phyloP scores from a whole-genome alignment of 768 basidiomycete species.

The Glaciozyma antarctica region DNA sequence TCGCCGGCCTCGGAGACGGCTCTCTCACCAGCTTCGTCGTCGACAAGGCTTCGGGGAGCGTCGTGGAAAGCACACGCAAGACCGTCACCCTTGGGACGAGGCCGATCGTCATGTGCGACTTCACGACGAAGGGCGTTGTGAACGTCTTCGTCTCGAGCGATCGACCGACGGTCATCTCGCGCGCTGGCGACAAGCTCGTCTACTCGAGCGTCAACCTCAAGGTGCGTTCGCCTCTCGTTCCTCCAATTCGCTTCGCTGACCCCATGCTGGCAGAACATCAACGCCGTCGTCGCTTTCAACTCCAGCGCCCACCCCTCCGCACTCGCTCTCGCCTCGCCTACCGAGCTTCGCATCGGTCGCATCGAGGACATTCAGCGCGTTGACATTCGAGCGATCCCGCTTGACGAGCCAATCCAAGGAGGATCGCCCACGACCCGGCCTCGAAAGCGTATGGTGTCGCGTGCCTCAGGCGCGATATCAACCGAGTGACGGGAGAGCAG shows the following conservation, averaged over 20 bases:
- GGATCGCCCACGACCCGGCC: conserved; percentile 53
- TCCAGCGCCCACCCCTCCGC: conserved; percentile 47
- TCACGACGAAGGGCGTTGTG: conserved; percentile 34
- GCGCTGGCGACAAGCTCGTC: conserved; percentile 50
- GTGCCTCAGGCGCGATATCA: conserved; percentile 50
- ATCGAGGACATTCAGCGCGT: conserved; percentile 63
- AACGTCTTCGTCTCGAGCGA: conserved; percentile 62
- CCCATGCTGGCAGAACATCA: conserved; percentile 44
- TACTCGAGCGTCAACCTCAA: conserved; percentile 66
- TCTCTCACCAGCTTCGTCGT: conserved; percentile 54
- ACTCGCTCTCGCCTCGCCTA: conserved; percentile 52
- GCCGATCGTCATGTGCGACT: conserved; percentile 56
- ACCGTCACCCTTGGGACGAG: conserved; percentile 55
- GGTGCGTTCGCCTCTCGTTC: conserved; percentile 39
- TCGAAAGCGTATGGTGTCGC: conserved; percentile 58
- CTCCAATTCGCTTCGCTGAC: neutral
- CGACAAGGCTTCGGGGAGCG: conserved; percentile 4
- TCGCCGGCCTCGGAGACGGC: conserved; percentile 69
- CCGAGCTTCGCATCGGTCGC: conserved; percentile 55
- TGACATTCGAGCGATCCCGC: conserved; percentile 62
- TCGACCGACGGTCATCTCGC: conserved; percentile 58
- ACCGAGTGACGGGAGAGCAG: conserved; percentile 49
- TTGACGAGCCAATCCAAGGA: conserved; percentile 63
- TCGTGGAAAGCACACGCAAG: conserved; percentile 40
- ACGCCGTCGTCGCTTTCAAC: conserved; percentile 49